Evolutionary conservation across 2,329 filamentous ascomycete species (phyloP), one percentile per base, ranked within the genome.

Genomic region (Ascochyta clinopodiicola): DNA sequence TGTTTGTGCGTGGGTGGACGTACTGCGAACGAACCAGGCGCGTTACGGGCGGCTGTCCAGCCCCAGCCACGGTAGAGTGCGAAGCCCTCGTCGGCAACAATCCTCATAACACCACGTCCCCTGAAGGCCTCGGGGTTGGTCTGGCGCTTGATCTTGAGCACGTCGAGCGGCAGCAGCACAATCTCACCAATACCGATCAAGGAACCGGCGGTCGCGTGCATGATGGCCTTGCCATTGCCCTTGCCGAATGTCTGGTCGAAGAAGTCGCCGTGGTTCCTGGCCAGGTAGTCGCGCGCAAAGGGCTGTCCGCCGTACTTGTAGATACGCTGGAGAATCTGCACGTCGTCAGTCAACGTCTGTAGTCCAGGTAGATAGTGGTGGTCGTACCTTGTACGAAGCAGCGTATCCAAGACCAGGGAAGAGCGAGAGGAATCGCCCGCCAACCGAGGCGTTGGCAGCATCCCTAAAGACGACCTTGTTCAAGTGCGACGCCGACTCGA

Each of bases 241-340:
- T 93, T 93, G 74, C 95, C 95, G 72, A 99, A 99, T 10, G 92
- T 86, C 65, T 83, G 81, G 78, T 98, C 94, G 75, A 99, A 99
- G 65, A 88, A 83, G 68, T 86, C 83, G 66, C 91, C 89, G 74
- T 96, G 88, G 82, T 98, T 84, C 73, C 84, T 79, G 47, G 85
- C 84, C 47, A 99, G 85, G 79, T 89, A 97, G 79, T 99, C 95
- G 50, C 94, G 89, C 35, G 91, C 93, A 69, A 97, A 91, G 39
- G 95, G 95, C 82, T 99, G 95, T 45, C 95, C 95, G 65, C 95
- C 95, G 74, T 97, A 99, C 82, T 99, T 99, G 86, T 99, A 99
- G 75, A 99, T 87, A 77, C 95, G 85, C 85, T 99, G 95, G 52
- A 96, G 86, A 60, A 98, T 84, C 86, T 88, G 51, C 4, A 17